Conservation (phyloP, 805 yeast genomes). For the Blastobotrys parvus region DNA sequence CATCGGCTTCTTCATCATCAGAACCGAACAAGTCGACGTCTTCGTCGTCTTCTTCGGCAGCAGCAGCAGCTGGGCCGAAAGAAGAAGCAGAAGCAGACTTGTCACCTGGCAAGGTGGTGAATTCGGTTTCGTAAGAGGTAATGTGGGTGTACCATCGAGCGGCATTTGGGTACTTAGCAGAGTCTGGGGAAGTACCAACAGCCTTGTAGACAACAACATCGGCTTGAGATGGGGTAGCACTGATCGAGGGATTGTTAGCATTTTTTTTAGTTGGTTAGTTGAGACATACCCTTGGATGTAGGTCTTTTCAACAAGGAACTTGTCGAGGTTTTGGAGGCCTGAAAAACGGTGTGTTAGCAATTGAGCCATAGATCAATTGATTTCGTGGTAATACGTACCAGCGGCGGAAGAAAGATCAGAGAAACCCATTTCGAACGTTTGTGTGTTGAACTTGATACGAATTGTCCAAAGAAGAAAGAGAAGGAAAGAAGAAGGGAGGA, state of each 20-base stretch:
- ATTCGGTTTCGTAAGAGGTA: constrained; percentile 85
- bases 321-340: constrained; percentile 67
- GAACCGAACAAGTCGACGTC: constrained; percentile 94
- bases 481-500: background rate
- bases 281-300: constrained; percentile 34
- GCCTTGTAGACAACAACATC: constrained; percentile 92
- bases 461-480: background rate
- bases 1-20: constrained; percentile 90
- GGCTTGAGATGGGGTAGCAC: constrained; percentile 69
- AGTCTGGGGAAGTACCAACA: constrained; percentile 40
- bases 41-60: constrained; percentile 76
- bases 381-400: constrained; percentile 23
- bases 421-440: constrained; percentile 30
- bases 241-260: background rate
- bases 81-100: constrained; percentile 32
- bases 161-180: constrained; percentile 84
- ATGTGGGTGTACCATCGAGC: constrained; percentile 99
- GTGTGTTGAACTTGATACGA: background rate
- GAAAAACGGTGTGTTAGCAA: background rate
- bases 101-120: constrained; percentile 66
- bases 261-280: background rate
- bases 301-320: constrained; percentile 83
- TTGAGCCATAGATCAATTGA: background rate
- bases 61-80: constrained; percentile 41
- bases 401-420: constrained; percentile 36